Evolutionary conservation across 805 yeast genomes (phyloP).

Genomic region (Candida tallmaniae): DNA sequence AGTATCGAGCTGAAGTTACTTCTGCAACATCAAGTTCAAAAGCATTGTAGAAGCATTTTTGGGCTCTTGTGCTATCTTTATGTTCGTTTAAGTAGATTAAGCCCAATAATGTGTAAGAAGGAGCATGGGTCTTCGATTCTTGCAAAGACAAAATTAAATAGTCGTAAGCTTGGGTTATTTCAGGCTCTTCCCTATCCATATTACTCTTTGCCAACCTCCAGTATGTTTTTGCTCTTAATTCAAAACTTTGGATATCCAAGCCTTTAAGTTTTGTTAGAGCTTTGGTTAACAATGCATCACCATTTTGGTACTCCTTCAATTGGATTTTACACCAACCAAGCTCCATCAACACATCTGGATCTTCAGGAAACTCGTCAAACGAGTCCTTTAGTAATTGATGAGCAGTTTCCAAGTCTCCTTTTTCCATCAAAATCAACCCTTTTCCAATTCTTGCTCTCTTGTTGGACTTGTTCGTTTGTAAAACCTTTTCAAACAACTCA

Average conservation of each 20-base stretch:
- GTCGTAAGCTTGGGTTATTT: conserved; percentile 42
- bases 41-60: conserved; percentile 83
- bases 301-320: conserved; percentile 45
- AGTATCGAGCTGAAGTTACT: conserved; percentile 63
- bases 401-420: conserved; percentile 55
- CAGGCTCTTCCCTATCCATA: conserved; percentile 16
- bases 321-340: conserved; percentile 74
- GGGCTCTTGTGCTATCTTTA: conserved; percentile 63
- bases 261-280: conserved; percentile 46
- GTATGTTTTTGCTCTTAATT: conserved; percentile 52
- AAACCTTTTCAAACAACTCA: conserved; percentile 61
- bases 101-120: conserved; percentile 82
- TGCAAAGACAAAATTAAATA: conserved; percentile 59
- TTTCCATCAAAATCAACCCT: conserved; percentile 70
- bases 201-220: conserved; percentile 76
- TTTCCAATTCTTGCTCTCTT: conserved; percentile 73
- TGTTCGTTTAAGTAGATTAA: conserved; percentile 56
- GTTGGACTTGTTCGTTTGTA: conserved; percentile 41
- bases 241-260: conserved; percentile 47
- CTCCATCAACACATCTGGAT: conserved; percentile 60
- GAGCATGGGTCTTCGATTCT: conserved; percentile 60
- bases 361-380: conserved; percentile 43
- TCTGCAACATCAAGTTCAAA: conserved; percentile 82
- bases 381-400: conserved; percentile 48
- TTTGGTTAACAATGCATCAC: conserved; percentile 45